Percentiles rank a stretch among this genome's conserved stretches.
Evolutionary conservation across 768 basidiomycete genomes (phyloP).

Genomic region (Amanita inopinata): DNA sequence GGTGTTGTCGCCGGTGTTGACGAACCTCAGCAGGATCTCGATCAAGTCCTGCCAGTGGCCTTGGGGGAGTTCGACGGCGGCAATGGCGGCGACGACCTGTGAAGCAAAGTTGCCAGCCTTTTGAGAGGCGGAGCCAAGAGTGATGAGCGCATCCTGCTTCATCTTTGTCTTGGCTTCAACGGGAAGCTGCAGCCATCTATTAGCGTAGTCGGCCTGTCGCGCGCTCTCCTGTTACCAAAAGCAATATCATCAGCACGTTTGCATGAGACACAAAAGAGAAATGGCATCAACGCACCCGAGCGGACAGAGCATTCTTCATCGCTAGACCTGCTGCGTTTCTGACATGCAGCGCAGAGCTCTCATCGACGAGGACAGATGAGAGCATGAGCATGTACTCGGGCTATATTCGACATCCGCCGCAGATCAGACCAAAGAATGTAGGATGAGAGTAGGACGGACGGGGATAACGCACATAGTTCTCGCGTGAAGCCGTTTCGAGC

Average conservation of each 20-base stretch:
- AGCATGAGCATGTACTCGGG: conserved; percentile 91
- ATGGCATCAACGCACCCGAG: conserved; percentile 55
- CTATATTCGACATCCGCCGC: conserved; percentile 35
- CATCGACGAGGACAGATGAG: conserved; percentile 74
- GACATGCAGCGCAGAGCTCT: conserved; percentile 57
- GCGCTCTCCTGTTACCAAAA: conserved; percentile 48
- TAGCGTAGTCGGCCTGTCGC: conserved; percentile 67
- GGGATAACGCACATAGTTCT: conserved; percentile 73
- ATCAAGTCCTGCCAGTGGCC: conserved; percentile 89
- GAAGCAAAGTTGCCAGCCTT: conserved; percentile 84
- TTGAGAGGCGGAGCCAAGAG: conserved; percentile 60
- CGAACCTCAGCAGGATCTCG: conserved; percentile 77
- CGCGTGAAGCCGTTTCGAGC: conserved; percentile 76
- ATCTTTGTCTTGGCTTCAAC: conserved; percentile 63
- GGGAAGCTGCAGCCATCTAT: conserved; percentile 75
- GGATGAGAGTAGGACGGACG: conserved; percentile 12
- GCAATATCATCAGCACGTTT: conserved; percentile 12
- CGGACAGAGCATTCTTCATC: conserved; percentile 89
- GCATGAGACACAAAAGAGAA: conserved; percentile 13
- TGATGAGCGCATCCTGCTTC: conserved; percentile 79
- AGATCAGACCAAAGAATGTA: conserved; percentile 14
- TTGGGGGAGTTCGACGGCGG: conserved; percentile 82
- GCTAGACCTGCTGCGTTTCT: conserved; percentile 96
- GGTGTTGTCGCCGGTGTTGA: conserved; percentile 63
- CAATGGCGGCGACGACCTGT: conserved; percentile 91